Conservation (phyloP, 345 rosid genomes). For the Salix suchowensis region DNA sequence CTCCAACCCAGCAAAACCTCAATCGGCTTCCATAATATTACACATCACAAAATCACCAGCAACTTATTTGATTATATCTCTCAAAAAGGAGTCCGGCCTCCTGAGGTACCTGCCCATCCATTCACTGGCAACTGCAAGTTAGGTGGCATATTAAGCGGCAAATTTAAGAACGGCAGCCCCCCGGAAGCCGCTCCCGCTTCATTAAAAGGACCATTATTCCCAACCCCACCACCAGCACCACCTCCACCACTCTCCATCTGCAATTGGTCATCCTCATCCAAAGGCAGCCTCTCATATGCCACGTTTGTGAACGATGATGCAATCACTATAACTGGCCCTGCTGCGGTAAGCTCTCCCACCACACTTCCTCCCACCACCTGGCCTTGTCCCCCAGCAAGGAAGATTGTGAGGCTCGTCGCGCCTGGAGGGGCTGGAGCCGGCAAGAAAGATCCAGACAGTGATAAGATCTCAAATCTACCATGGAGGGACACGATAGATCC, state of each 20-base stretch:
- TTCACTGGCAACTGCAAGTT: conserved; percentile 72
- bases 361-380: conserved; percentile 95
- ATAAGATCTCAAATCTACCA: conserved; percentile 90
- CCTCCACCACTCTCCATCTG: conserved; percentile 51
- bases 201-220: conserved; percentile 35
- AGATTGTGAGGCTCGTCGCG: conserved; percentile 82
- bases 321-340: conserved; percentile 90
- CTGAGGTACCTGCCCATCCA: conserved; percentile 70
- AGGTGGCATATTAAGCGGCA: conserved; percentile 71
- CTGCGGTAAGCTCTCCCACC: conserved; percentile 84
- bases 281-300: conserved; percentile 85
- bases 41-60: conserved; percentile 4
- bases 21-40: not conserved
- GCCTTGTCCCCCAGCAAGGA: conserved; percentile 84
- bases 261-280: conserved; percentile 80
- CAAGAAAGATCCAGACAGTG: conserved; percentile 81
- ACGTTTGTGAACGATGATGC: conserved; percentile 91
- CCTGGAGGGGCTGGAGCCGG: conserved; percentile 98
- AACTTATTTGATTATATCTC: not conserved
- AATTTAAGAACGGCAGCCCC: conserved; percentile 82
- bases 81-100: conserved; percentile 65
- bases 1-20: not conserved
- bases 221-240: conserved; percentile 36
- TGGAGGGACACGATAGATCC: conserved; percentile 76
- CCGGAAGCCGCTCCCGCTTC: conserved; percentile 42